phyloP scores from a whole-genome alignment of 139 green algal genomes.

The Pseudopediastrum boryanum region DNA sequence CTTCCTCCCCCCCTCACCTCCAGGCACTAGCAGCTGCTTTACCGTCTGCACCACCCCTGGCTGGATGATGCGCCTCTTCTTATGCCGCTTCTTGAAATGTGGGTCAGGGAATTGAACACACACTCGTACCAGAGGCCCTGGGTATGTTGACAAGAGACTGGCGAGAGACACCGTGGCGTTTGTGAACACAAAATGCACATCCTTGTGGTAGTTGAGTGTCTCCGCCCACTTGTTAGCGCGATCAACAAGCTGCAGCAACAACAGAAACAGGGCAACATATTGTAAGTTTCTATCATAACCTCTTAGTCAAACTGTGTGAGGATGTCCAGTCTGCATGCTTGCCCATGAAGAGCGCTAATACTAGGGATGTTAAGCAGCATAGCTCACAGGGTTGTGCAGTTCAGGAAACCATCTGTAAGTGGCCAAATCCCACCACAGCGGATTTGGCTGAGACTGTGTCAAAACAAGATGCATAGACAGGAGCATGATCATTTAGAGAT shows the following conservation, averaged over 20 bases:
- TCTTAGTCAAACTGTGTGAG: not conserved
- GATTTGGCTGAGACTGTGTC: too few species aligned
- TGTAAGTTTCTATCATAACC: too few species aligned
- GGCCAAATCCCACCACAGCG: not conserved
- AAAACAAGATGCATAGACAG: too few species aligned
- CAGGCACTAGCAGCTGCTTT: slow-evolving; percentile 32
- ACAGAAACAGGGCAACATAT: not conserved
- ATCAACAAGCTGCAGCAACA: slow-evolving; percentile 65
- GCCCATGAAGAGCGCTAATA: not conserved
- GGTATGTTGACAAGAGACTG: slow-evolving; percentile 69
- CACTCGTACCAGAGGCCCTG: slow-evolving; percentile 56
- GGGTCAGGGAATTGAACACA: slow-evolving; percentile 90
- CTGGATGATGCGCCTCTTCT: slow-evolving; percentile 89
- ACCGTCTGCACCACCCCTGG: slow-evolving; percentile 52
- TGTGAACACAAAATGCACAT: slow-evolving; percentile 67
- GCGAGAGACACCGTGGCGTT: slow-evolving; percentile 85
- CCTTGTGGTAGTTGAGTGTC: slow-evolving; percentile 45
- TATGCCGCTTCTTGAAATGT: slow-evolving; percentile 89
- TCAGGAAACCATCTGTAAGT: not conserved
- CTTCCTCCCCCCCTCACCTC: slow-evolving; percentile 35
- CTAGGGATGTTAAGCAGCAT: not conserved
- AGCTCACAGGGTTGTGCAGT: not conserved
- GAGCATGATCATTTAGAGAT: too few species aligned
- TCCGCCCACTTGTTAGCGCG: slow-evolving; percentile 75
- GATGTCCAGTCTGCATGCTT: not conserved